phyloP scores from a whole-genome alignment of 2,329 filamentous ascomycete genomes.

The Davidsoniella neocaledoniae region DNA sequence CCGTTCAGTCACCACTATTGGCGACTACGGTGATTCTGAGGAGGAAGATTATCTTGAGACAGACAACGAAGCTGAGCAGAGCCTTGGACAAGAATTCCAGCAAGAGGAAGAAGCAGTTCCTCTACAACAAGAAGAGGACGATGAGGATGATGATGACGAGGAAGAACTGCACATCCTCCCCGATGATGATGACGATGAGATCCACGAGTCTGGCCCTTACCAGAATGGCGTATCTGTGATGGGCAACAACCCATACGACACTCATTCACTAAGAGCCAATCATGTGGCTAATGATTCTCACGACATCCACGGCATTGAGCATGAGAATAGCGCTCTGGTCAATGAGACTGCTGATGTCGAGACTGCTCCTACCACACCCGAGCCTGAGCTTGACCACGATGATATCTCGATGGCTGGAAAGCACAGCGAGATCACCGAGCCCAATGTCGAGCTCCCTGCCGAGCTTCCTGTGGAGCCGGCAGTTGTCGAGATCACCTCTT shows the following conservation, averaged over 20 bases:
- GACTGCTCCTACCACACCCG: constrained; percentile 11
- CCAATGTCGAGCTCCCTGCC: background rate
- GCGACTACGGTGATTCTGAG: background rate
- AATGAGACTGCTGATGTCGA: constrained; percentile 7
- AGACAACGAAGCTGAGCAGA: background rate
- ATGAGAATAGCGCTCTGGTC: background rate
- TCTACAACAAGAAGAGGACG: background rate
- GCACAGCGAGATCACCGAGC: background rate
- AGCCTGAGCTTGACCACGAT: constrained; percentile 6
- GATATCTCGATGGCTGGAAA: background rate
- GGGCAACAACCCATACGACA: constrained; percentile 1
- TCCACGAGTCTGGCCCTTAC: constrained; percentile 4
- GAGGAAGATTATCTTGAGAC: constrained; percentile 2
- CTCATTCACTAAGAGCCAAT: background rate
- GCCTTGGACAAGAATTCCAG: background rate
- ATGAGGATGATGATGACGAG: background rate
- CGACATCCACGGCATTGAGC: background rate
- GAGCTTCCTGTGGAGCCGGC: background rate
- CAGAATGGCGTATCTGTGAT: constrained; percentile 6
- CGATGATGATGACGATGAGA: constrained; percentile 7
- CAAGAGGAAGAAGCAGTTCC: background rate
- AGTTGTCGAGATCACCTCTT: background rate
- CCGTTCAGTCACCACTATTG: constrained; percentile 2
- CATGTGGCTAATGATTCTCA: background rate
- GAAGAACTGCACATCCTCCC: constrained; percentile 2